Evolutionary conservation across 257 asterid species (phyloP).

Genomic region (Linderniella brevidens): DNA sequence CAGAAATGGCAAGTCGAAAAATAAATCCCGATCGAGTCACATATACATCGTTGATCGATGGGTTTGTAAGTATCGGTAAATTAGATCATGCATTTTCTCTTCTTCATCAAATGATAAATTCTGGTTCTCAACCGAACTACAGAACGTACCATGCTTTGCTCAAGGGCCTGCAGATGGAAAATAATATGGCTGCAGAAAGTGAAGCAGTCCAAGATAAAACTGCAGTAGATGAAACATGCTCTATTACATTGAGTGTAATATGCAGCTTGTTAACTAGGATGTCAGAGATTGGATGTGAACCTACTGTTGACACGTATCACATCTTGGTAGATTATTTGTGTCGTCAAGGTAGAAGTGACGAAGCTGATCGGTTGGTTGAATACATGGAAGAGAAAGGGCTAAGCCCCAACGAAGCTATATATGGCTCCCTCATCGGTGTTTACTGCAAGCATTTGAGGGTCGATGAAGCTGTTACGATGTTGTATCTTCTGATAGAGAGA

Average conservation of each 20-base stretch:
- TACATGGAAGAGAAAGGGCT: slow-evolving; percentile 62
- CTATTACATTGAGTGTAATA: slow-evolving; percentile 24
- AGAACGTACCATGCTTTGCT: slow-evolving; percentile 48
- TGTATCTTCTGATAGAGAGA: slow-evolving; percentile 21
- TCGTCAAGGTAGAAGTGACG: slow-evolving; percentile 43
- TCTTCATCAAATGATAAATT: slow-evolving; percentile 41
- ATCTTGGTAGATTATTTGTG: slow-evolving; percentile 45
- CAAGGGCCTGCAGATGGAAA: slow-evolving; percentile 52
- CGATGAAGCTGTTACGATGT: slow-evolving; percentile 37
- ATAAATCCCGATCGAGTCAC: slow-evolving; percentile 62
- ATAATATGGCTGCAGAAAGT: slow-evolving; percentile 21
- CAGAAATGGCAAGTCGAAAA: slow-evolving; percentile 43
- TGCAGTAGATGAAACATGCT: slow-evolving; percentile 22
- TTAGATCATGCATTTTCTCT: slow-evolving; percentile 47
- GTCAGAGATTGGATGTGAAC: slow-evolving; percentile 57
- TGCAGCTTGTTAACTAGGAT: slow-evolving; percentile 39
- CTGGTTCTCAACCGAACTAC: slow-evolving; percentile 65
- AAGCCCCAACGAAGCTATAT: slow-evolving; percentile 37
- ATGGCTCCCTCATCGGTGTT: slow-evolving; percentile 48
- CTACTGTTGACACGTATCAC: slow-evolving; percentile 33
- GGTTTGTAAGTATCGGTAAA: slow-evolving; percentile 48
- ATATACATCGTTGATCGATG: slow-evolving; percentile 67
- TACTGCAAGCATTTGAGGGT: slow-evolving; percentile 63
- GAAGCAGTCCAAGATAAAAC: slow-evolving; percentile 23
- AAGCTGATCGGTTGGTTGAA: slow-evolving; percentile 56